Conservation (phyloP, 2,329 filamentous ascomycete species). For the Emergomyces orientalis region DNA sequence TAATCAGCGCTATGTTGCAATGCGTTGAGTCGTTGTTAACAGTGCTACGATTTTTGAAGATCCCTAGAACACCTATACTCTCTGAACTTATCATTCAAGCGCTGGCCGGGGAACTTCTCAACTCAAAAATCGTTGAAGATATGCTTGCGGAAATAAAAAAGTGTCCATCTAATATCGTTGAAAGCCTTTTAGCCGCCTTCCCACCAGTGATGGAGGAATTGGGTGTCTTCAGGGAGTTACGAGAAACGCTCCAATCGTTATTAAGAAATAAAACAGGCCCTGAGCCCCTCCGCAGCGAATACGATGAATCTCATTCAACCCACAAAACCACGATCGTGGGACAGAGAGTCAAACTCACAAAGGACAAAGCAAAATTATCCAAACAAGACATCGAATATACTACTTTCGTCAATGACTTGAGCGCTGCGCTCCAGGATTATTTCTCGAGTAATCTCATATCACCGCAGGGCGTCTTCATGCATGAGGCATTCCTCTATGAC, state of each 20-base stretch:
- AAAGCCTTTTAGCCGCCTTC: conserved; percentile 33
- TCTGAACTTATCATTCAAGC: conserved; percentile 34
- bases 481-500: conserved; percentile 52
- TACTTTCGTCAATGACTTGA: conserved; percentile 41
- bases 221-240: conserved; percentile 24
- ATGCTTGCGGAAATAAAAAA: conserved; percentile 45
- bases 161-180: conserved; percentile 42
- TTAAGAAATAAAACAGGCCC: conserved; percentile 39
- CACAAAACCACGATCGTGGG: conserved; percentile 51
- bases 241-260: conserved; percentile 42
- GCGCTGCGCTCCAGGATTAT: conserved; percentile 38
- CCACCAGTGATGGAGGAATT: conserved; percentile 31
- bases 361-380: conserved; percentile 46
- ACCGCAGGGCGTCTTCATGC: conserved; percentile 44
- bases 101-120: conserved; percentile 44
- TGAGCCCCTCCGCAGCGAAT: conserved; percentile 58
- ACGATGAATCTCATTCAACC: conserved; percentile 55
- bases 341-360: conserved; percentile 50
- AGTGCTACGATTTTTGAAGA: conserved; percentile 24
- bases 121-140: conserved; percentile 44
- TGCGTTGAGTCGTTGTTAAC: conserved; percentile 23
- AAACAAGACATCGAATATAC: conserved; percentile 48
- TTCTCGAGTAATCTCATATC: conserved; percentile 40
- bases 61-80: conserved; percentile 23
- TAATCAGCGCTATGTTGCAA: conserved; percentile 31